phyloP scores from a whole-genome alignment of 225 moss, liverwort and hornwort species.

The Anthoceros angustus region DNA sequence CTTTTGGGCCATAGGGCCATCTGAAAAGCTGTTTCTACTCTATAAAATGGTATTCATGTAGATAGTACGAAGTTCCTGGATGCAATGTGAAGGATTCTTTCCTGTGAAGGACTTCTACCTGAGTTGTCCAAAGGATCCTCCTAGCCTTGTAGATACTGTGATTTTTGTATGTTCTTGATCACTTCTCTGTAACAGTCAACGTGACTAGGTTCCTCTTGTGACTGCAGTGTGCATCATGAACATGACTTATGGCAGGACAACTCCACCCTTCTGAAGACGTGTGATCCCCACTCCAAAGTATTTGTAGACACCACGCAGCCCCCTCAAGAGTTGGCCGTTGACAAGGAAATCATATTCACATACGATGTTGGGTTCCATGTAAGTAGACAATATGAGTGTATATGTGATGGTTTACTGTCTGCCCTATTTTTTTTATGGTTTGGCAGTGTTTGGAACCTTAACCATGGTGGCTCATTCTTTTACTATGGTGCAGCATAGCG shows the following conservation, averaged over 20 bases:
- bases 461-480: neutral
- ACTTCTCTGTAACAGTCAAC: neutral
- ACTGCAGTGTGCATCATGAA: constrained; percentile 45
- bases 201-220: neutral
- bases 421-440: neutral
- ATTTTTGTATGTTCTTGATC: neutral
- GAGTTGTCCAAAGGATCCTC: no score
- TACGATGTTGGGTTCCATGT: constrained; percentile 65
- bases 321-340: constrained; percentile 44
- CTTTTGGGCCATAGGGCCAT: neutral
- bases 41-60: no score
- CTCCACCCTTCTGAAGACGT: constrained; percentile 34
- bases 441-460: neutral
- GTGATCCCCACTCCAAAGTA: constrained; percentile 46
- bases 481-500: constrained; percentile 29
- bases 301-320: constrained; percentile 20
- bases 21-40: neutral
- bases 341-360: constrained; percentile 39
- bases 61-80: neutral
- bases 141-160: no score
- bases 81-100: neutral
- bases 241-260: constrained; percentile 34
- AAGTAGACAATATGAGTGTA: neutral
- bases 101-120: neutral
- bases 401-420: neutral